These are phyloP conservation scores for Elsinoe australis DNA, from an alignment of 2,329 filamentous ascomycete genomes.

Conservation along the genomic window DNA sequence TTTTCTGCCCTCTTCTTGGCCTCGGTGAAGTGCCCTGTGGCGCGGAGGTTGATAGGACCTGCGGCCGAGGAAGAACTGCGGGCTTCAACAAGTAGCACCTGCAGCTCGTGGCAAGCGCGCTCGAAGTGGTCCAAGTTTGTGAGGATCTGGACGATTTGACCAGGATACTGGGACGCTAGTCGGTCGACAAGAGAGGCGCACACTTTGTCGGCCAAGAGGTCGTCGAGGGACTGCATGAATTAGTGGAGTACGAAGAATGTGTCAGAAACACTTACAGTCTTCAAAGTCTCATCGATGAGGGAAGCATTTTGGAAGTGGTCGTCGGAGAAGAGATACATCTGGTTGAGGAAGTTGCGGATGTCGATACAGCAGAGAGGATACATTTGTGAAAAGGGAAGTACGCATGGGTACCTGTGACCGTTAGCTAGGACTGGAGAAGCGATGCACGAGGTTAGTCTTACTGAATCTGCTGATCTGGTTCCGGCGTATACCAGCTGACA, in stretches of 20 bases:
- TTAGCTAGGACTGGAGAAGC: no score
- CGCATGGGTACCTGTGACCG: constrained; percentile 67
- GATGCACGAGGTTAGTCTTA: no score
- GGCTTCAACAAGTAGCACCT: constrained; percentile 75
- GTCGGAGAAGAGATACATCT: constrained; percentile 96
- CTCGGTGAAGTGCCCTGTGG: constrained; percentile 76
- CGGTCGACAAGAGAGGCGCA: constrained; percentile 84
- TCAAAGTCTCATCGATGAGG: constrained; percentile 84
- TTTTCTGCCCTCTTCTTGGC: constrained; percentile 97
- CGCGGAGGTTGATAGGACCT: constrained; percentile 68
- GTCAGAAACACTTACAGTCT: constrained; percentile 48
- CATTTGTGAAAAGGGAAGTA: constrained; percentile 98
- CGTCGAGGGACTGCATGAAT: constrained; percentile 65
- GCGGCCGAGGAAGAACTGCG: constrained; percentile 74
- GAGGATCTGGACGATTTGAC: constrained; percentile 95
- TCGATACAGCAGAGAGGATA: constrained; percentile 97
- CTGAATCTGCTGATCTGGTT: constrained; percentile 53
- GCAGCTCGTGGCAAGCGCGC: constrained; percentile 80
- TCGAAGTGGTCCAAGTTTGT: constrained; percentile 98
- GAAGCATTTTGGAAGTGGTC: constrained; percentile 89
- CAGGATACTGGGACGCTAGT: constrained; percentile 84
- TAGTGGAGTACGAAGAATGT: background rate
- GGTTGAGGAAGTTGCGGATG: constrained; percentile 93
- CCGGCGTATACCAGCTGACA: constrained; percentile 90
- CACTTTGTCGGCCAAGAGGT: constrained; percentile 86